Evolutionary conservation across 192 early-diverging fungal genomes (phyloP), one percentile per base, ranked within the genome.

Genomic region (Dissophora globulifera): DNA sequence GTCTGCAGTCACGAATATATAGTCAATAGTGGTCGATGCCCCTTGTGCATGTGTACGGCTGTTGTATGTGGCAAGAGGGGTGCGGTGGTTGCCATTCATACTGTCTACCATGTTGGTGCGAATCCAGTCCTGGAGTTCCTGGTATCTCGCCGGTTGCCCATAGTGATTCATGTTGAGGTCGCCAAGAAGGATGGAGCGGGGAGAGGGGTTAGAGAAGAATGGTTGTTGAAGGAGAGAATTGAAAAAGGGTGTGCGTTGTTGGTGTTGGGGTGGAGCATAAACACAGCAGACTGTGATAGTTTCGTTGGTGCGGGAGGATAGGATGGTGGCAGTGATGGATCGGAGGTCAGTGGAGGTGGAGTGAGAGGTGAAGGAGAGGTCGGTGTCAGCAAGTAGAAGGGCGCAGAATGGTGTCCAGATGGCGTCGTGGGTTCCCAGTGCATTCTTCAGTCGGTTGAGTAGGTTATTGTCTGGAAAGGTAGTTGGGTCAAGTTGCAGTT

Each of bases 1-100:
- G 40, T 25, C 42, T 17, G 38, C 40, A 1, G 67, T 55, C n/a
- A 57, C 58, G 41, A 61, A 62, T 6, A 70, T 62, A 47, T 70
- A 70, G 31, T 70, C 67, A 15, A 70, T 70, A 27, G 67, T 61
- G 5, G 58, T 15, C 46, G 42, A n/a, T n/a, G 8, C 22, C 32
- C 22, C 40, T 43, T n/a, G n/a, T n/a, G n/a, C n/a, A n/a, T n/a
- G 40, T 26, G 50, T 5, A 7, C 26, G 19, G 29, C 25, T 16
- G n/a, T 26, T 25, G 26, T 45, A 58, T 25, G 56, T 58, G 12
- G 40, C 26, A 30, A 42, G 26, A 3, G 56, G 56, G 2, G 23
- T 2, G 22, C 11, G 42, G 9, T 29, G 23, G 9, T 22, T 3
- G 2, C 23, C 40, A 2, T 9, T 25, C 41, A 58, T 58, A 17